Conservation (phyloP, 805 yeast species). For the Wickerhamiella vanderwaltii region DNA sequence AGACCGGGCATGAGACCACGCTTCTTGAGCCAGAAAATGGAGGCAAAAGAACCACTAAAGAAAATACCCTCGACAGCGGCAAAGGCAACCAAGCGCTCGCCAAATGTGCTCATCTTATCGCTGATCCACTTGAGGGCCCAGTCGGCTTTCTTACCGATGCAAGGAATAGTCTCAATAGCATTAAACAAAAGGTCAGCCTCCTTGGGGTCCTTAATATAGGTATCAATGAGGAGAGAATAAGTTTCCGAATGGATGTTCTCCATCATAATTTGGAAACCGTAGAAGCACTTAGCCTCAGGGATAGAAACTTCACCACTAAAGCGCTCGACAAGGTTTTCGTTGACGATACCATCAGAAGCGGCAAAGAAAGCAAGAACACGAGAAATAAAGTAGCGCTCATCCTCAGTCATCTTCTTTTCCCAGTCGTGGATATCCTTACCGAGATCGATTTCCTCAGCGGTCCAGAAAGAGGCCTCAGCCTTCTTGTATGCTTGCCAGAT, state of each 20-base stretch:
- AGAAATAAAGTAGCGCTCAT: constrained; percentile 85
- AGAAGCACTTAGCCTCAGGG: constrained; percentile 97
- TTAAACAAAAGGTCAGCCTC: constrained; percentile 84
- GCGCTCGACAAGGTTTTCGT: constrained; percentile 94
- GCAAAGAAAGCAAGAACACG: constrained; percentile 95
- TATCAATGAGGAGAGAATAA: constrained; percentile 84
- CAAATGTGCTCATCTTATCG: constrained; percentile 78
- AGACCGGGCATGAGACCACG: constrained; percentile 98
- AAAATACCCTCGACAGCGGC: constrained; percentile 99
- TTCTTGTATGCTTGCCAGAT: constrained; percentile 98
- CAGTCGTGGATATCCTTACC: constrained; percentile 87
- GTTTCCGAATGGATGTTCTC: constrained; percentile 98
- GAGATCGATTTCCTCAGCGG: constrained; percentile 96
- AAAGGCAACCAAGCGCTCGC: constrained; percentile 92
- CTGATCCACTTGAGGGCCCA: constrained; percentile 98
- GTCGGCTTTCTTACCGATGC: constrained; percentile 93
- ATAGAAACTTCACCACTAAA: constrained; percentile 94
- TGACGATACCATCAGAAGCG: constrained; percentile 96
- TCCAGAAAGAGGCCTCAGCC: constrained; percentile 99
- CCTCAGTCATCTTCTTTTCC: constrained; percentile 78
- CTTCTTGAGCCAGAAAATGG: constrained; percentile 97
- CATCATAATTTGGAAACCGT: constrained; percentile 99
- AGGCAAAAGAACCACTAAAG: constrained; percentile 97
- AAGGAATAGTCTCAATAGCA: constrained; percentile 92
- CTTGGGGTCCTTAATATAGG: constrained; percentile 91